Base-by-base conservation (phyloP, 2,329 filamentous ascomycete species). In the Gyromitra esculenta region DNA sequence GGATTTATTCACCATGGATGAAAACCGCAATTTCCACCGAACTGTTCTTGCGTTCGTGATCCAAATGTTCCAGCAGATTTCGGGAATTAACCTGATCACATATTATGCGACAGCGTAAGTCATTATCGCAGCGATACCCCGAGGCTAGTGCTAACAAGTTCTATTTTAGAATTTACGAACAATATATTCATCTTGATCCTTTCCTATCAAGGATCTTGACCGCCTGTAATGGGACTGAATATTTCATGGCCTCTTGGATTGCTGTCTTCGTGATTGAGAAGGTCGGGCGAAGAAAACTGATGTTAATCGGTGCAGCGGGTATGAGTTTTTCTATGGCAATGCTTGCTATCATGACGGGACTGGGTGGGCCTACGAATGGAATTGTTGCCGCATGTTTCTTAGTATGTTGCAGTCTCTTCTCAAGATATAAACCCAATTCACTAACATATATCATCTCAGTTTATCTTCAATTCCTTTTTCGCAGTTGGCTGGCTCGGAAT, bases 201-300 rank as follows among this genome's bases (percentile, higher is more conserved):
- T 25, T 65, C 39, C 59, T 88, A 48, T 87, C 91, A 0, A 85
- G 90, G 6, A 89, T 88, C 69, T 81, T 87, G 59, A 87, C 85
- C 5, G 87, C 90, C 6, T 88, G 88, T 71, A 87, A 87, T 77
- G 86, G 86, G 35, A 85, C 84, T 0, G 83, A 84, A 59, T 85
- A 85, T 75, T 84, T 84, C 73, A 69, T 85, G 4, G 84, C 83
- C 1, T 84, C 83, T 0, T 83, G 82, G 39, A 80, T 85, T 6
- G 83, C 84, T 0, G 79, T 87, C 21, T 84, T 82, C 81, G 71
- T 83, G 31, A 83, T 84, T 37, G 83, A 84, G 62, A 81, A 79
- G 64, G 86, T 86, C 78, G 88, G 88, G 18, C 85, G 88, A 4
- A 84, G 88, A 7, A 89, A 88, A 80, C 84, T 90, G 81, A 88